Percentiles rank a stretch among this genome's conserved stretches.
These are phyloP conservation scores for Hericium coralloides DNA, from an alignment of 768 basidiomycete genomes.

Conservation along the genomic window DNA sequence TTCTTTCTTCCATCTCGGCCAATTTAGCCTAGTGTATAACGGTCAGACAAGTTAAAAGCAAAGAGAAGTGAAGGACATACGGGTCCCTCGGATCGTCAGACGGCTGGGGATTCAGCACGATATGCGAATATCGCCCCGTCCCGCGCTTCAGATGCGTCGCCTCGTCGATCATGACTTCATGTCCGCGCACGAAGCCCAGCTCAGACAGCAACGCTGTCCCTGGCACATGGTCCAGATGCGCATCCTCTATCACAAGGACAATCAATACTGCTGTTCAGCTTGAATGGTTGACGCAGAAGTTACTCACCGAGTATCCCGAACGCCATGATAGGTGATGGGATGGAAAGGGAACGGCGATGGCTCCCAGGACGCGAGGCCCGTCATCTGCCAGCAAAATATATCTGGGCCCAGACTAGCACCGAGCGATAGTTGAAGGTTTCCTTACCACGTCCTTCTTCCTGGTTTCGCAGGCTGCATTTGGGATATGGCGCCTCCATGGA, in stretches of 20 bases:
- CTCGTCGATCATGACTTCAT: slow-evolving; percentile 25
- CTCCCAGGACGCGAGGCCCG: background rate
- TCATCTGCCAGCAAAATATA: background rate
- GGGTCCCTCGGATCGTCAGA: slow-evolving; percentile 36
- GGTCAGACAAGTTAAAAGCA: too few species aligned
- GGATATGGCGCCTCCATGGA: background rate
- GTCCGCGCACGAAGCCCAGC: slow-evolving; percentile 27
- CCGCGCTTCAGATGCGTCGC: slow-evolving; percentile 28
- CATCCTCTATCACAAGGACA: slow-evolving; percentile 23
- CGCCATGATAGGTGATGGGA: background rate
- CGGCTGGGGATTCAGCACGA: slow-evolving; percentile 35
- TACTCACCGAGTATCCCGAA: slow-evolving; percentile 30
- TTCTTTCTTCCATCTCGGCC: slow-evolving; percentile 38
- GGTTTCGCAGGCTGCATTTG: background rate
- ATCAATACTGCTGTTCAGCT: background rate
- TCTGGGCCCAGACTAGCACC: background rate
- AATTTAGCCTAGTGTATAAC: slow-evolving; percentile 27
- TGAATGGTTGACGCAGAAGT: background rate
- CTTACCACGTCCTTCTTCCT: background rate
- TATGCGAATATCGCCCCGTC: slow-evolving; percentile 28
- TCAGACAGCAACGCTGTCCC: slow-evolving; percentile 35
- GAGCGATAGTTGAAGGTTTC: background rate
- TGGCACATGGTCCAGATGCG: slow-evolving; percentile 27
- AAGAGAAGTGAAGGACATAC: slow-evolving; percentile 16
- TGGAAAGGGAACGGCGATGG: background rate